Evolutionary conservation across 2,329 filamentous ascomycete genomes (phyloP).

Genomic region (Penicillium griseofulvum): DNA sequence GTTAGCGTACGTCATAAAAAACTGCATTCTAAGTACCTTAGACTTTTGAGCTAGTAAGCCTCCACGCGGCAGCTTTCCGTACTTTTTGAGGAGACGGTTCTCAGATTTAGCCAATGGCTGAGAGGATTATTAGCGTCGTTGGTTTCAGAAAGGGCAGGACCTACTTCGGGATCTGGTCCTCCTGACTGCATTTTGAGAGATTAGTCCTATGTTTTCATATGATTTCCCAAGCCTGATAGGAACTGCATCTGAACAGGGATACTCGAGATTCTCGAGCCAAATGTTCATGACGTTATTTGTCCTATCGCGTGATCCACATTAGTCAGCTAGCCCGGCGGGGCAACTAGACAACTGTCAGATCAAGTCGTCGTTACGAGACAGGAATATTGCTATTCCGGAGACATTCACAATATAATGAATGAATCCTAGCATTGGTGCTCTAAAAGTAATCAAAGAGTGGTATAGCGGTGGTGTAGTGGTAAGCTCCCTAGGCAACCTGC

Average conservation of each 20-base stretch:
- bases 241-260: not conserved
- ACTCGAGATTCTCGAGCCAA: not conserved
- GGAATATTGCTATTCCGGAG: too few species aligned
- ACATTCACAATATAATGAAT: too few species aligned
- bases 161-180: slow-evolving; percentile 4
- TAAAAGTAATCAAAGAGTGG: too few species aligned
- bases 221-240: not conserved
- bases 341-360: too few species aligned
- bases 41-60: slow-evolving; percentile 13
- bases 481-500: too few species aligned
- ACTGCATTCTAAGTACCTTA: slow-evolving; percentile 14
- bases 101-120: slow-evolving; percentile 16
- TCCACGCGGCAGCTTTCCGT: slow-evolving; percentile 17
- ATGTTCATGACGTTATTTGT: not conserved
- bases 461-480: too few species aligned
- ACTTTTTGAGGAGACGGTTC: slow-evolving; percentile 12
- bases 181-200: slow-evolving; percentile 7
- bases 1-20: slow-evolving; percentile 2
- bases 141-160: not conserved
- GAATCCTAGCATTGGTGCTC: too few species aligned
- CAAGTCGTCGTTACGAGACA: too few species aligned
- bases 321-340: not conserved
- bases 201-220: not conserved
- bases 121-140: slow-evolving; percentile 8
- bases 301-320: not conserved